A percentile compares a stretch with the other conserved stretches of the same genome.
Conservation (phyloP, 768 basidiomycete species). For the Leccinum arenicola region DNA sequence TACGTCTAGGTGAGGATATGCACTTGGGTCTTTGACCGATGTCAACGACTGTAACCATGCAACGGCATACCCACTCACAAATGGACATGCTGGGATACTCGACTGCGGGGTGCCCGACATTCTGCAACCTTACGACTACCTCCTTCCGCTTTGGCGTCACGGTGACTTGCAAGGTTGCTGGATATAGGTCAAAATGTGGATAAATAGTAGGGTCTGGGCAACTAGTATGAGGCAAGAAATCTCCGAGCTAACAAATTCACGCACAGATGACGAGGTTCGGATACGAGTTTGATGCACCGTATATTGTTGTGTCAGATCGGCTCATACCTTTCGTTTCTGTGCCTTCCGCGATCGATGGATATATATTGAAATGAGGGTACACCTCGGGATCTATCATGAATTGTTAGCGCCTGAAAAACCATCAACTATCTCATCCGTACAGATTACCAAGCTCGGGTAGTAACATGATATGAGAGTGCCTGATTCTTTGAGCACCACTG, state of each 20-base stretch:
- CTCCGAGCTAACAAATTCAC: not conserved
- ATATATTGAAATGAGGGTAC: conserved; percentile 43
- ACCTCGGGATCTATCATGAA: conserved; percentile 32
- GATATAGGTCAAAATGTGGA: conserved; percentile 42
- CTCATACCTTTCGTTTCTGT: not conserved
- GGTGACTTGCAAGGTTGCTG: conserved; percentile 27
- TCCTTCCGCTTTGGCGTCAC: conserved; percentile 56
- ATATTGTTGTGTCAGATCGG: not conserved
- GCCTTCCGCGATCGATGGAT: conserved; percentile 26
- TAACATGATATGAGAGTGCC: conserved; percentile 19
- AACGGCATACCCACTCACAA: conserved; percentile 21
- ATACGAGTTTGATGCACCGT: not conserved
- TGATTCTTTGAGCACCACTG: not conserved
- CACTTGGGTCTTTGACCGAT: conserved; percentile 35
- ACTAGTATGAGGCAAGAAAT: not conserved
- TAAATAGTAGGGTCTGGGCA: conserved; percentile 39
- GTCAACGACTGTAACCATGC: conserved; percentile 8
- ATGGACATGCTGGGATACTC: conserved; percentile 27
- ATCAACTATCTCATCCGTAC: conserved; percentile 21
- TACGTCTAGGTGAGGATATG: conserved; percentile 40
- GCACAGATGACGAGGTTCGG: conserved; percentile 20
- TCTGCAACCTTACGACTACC: conserved; percentile 3
- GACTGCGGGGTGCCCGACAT: conserved; percentile 5
- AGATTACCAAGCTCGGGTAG: conserved; percentile 38
- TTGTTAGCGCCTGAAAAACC: conserved; percentile 6